Percentiles rank a stretch among this genome's conserved stretches.
Evolutionary conservation across 106 monocot genomes (phyloP).

Genomic region (Alisma plantagoaquatica): DNA sequence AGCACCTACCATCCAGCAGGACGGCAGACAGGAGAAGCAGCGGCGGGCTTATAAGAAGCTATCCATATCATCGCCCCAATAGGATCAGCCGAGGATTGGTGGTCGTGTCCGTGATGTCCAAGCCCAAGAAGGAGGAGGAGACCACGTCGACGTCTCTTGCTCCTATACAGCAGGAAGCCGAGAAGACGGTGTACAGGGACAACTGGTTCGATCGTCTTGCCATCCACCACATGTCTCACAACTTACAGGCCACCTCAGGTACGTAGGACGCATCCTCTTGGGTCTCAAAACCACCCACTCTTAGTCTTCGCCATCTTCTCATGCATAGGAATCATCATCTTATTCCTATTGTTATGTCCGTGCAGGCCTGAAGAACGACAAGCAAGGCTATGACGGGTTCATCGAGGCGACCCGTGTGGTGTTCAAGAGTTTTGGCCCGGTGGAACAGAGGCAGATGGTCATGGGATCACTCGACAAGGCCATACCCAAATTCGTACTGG

Average conservation of each 20-base stretch:
- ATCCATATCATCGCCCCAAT: too few species aligned
- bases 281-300: background rate
- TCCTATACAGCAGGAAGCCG: background rate
- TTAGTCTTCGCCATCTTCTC: too few species aligned
- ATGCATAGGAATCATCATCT: too few species aligned
- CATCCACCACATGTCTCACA: constrained; percentile 43
- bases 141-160: background rate
- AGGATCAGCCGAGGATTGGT: too few species aligned
- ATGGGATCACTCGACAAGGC: constrained; percentile 1
- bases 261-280: background rate
- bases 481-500: constrained; percentile 1
- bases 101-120: too few species aligned
- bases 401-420: constrained; percentile 9
- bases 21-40: too few species aligned
- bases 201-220: constrained; percentile 73
- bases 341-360: too few species aligned
- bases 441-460: constrained; percentile 4
- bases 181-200: constrained; percentile 32
- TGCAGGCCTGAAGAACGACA: constrained; percentile 7
- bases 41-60: too few species aligned
- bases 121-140: too few species aligned
- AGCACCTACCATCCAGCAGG: too few species aligned
- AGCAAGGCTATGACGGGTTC: constrained; percentile 11
- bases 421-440: background rate
- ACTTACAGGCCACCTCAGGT: constrained; percentile 39